Evolutionary conservation across 345 rosid genomes (phyloP).

Genomic region (Citrus medica): DNA sequence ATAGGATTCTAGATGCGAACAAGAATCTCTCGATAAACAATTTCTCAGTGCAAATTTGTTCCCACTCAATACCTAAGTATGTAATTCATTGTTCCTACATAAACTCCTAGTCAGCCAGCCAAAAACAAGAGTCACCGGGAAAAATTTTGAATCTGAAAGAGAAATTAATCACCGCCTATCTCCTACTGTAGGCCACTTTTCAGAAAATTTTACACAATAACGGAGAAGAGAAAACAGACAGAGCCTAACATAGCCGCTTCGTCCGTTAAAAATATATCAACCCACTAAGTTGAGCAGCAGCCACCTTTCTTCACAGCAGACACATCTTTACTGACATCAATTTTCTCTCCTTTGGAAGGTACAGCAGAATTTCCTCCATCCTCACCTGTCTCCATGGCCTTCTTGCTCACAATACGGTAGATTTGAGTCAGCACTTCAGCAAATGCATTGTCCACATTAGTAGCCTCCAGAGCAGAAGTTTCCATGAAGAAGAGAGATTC

Average conservation of each 20-base stretch:
- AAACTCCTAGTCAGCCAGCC: constrained; percentile 19
- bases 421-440: constrained; percentile 90
- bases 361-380: constrained; percentile 46
- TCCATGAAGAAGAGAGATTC: constrained; percentile 93
- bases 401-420: constrained; percentile 77
- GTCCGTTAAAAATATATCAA: constrained; percentile 16
- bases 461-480: constrained; percentile 86
- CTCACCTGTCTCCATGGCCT: constrained; percentile 73
- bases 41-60: neutral
- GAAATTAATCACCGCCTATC: constrained; percentile 21
- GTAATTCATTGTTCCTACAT: constrained; percentile 18
- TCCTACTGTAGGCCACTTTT: constrained; percentile 23
- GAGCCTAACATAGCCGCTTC: constrained; percentile 26
- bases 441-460: constrained; percentile 84
- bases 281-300: constrained; percentile 76
- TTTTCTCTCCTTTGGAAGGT: constrained; percentile 84
- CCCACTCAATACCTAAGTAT: constrained; percentile 5
- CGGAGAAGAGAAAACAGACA: constrained; percentile 18
- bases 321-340: constrained; percentile 75
- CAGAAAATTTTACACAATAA: constrained; percentile 37
- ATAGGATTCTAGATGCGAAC: neutral
- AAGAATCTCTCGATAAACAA: constrained; percentile 2
- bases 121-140: constrained; percentile 10
- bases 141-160: constrained; percentile 16
- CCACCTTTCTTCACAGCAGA: constrained; percentile 88